Base-by-base conservation (phyloP, 805 yeast species). In the Ogataea populi-albae region DNA sequence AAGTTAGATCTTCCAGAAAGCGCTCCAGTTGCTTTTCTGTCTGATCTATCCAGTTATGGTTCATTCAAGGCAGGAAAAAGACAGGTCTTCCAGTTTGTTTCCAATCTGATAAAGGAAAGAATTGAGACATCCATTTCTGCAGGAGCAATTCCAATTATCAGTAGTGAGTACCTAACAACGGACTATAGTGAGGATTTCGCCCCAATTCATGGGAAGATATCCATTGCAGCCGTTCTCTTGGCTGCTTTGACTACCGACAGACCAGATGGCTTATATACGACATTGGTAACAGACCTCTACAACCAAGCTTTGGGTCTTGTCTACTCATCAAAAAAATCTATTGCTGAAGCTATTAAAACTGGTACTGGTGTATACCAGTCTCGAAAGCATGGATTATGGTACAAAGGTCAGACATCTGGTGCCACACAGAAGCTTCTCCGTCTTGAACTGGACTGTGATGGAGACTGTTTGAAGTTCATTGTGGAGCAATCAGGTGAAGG, bases 351-450 rank as follows among this genome's bases (percentile, higher is more conserved):
- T 9, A 75, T 93, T 48, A 77, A 76, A 41, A 81, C 86, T 16
- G 73, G 77, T 32, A 78, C 86, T 7, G 98, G 98, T 39, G 96
- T 93, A 2, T 93, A 93, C 63, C 96, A 84, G 61, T 86, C 96
- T 6, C 81, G 98, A 52, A 80, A 83, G 53, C 79, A 86, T 43
- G 98, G 95, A 28, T 71, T 93, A 40, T 93, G 98, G 98, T 84
- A 81, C 60, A 93, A 93, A 61, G 98, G 98, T 20, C 82, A 83
- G 37, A 86, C 96, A 2, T 84, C 95, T n/a, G 98, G 98, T 15
- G 95, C 95, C 34, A 86, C 94, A 1, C 98, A 93, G 65, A 70
- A 71, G 47, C 69, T 93, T 31, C 47, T 83, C 17, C 64, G 70
- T 28, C 59, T 93, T 38, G 81, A 78, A 35, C 62, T 77, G 42